phyloP scores from a whole-genome alignment of 2,329 filamentous ascomycete species.

The Xylariaceae sp. region DNA sequence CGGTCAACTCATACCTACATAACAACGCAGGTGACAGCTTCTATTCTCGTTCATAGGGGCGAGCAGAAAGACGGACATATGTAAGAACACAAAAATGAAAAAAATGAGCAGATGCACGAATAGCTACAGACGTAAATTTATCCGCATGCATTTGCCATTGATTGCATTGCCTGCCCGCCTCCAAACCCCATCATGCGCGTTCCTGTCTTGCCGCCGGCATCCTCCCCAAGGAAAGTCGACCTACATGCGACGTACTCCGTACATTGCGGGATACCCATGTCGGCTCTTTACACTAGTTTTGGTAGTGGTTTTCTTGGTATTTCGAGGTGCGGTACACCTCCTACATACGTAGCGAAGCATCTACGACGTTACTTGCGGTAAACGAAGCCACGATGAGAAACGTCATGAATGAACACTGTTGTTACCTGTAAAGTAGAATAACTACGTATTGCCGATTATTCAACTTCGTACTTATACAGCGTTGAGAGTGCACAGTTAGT shows the following conservation, averaged over 20 bases:
- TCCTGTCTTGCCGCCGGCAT: not conserved
- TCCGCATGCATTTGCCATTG: not conserved
- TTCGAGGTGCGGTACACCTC: no score
- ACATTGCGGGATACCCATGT: not conserved
- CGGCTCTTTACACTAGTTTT: not conserved
- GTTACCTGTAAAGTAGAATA: no score
- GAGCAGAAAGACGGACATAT: not conserved
- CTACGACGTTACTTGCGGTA: no score
- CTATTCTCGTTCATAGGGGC: not conserved
- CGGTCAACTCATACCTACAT: no score
- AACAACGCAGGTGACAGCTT: not conserved
- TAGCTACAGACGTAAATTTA: not conserved
- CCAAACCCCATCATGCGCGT: not conserved
- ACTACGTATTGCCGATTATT: no score
- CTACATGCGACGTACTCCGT: not conserved
- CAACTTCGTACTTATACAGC: no score
- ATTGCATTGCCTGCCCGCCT: not conserved
- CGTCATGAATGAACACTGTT: no score
- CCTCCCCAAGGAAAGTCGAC: not conserved
- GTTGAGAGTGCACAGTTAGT: no score
- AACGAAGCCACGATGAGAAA: no score
- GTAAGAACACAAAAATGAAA: not conserved
- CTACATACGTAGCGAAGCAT: no score
- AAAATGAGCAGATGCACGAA: not conserved
- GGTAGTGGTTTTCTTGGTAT: no score